Percentiles rank a stretch among this genome's conserved stretches.
Conservation (phyloP, 331 rosid species). For the Phaseolus coccineus region DNA sequence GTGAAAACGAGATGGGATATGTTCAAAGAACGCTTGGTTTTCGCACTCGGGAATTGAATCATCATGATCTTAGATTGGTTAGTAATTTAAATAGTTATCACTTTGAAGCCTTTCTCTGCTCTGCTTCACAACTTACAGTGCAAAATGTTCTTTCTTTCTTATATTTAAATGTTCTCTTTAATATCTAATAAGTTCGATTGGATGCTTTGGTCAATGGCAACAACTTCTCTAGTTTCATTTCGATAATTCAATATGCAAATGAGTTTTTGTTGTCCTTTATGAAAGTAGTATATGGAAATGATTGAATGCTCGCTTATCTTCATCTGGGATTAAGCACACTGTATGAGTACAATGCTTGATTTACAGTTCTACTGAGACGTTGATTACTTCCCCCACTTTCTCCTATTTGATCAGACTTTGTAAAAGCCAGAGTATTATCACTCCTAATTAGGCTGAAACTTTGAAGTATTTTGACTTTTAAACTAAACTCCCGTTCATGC, state of each 20-base stretch:
- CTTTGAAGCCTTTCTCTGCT: constrained; percentile 38
- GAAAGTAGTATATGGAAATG: not conserved
- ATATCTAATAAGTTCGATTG: not conserved
- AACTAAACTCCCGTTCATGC: constrained; percentile 34
- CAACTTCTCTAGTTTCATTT: constrained; percentile 1
- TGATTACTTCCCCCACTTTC: not conserved
- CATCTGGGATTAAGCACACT: constrained; percentile 7
- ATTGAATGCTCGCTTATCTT: not conserved
- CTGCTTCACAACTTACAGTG: not conserved
- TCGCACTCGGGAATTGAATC: constrained; percentile 73
- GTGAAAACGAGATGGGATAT: constrained; percentile 92
- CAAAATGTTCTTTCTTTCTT: not conserved
- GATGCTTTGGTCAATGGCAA: constrained; percentile 21
- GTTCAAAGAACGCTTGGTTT: constrained; percentile 88
- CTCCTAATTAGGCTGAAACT: constrained; percentile 24
- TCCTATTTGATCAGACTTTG: not conserved
- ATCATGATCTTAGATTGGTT: constrained; percentile 91
- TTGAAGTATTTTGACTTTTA: constrained; percentile 32
- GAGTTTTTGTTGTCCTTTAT: not conserved
- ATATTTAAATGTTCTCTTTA: not conserved
- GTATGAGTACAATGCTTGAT: not conserved
- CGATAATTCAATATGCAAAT: not conserved
- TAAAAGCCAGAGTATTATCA: not conserved
- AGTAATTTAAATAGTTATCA: not conserved
- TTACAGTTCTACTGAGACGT: not conserved